Evolutionary conservation across 2,329 filamentous ascomycete genomes (phyloP).

Genomic region (Thelonectria rubi): DNA sequence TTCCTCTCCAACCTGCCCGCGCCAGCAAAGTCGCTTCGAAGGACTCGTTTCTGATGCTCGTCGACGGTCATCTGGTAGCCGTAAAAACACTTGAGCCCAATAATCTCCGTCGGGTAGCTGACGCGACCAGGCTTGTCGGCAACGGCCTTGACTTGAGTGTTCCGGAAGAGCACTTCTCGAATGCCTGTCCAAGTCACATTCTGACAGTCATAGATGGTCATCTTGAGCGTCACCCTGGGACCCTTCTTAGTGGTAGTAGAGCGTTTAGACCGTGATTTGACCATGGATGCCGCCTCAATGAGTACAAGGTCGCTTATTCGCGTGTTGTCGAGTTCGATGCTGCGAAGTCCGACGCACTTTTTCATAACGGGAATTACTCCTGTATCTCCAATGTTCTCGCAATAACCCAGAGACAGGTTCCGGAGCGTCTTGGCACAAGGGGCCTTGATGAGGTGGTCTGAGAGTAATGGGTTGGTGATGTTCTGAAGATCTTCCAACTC

Average conservation of each 20-base stretch:
- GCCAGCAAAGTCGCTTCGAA: slow-evolving; percentile 77
- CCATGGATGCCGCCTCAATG: slow-evolving; percentile 83
- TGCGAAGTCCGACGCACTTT: slow-evolving; percentile 73
- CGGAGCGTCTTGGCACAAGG: slow-evolving; percentile 76
- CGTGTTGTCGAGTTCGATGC: slow-evolving; percentile 91
- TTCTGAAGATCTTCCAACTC: slow-evolving; percentile 87
- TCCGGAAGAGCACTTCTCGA: slow-evolving; percentile 84
- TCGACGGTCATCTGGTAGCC: slow-evolving; percentile 95
- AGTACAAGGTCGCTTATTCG: slow-evolving; percentile 87
- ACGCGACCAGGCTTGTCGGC: slow-evolving; percentile 49
- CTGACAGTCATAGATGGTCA: slow-evolving; percentile 91
- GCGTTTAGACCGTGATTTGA: slow-evolving; percentile 68
- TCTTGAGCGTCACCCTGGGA: slow-evolving; percentile 71
- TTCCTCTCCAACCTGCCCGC: slow-evolving; percentile 86
- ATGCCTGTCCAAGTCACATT: slow-evolving; percentile 94
- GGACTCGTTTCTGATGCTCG: slow-evolving; percentile 87
- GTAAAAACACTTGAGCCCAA: slow-evolving; percentile 92
- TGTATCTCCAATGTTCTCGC: slow-evolving; percentile 82
- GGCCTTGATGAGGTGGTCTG: slow-evolving; percentile 76
- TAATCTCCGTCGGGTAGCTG: slow-evolving; percentile 79
- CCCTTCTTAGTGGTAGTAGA: slow-evolving; percentile 50
- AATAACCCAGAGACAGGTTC: slow-evolving; percentile 90
- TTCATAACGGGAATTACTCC: slow-evolving; percentile 87
- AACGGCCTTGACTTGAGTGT: slow-evolving; percentile 74
- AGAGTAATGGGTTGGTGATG: slow-evolving; percentile 78